Evolutionary conservation across 768 basidiomycete species (phyloP), one percentile per base, ranked within the genome.

Genomic region (Pleurotus citrinopileatus): DNA sequence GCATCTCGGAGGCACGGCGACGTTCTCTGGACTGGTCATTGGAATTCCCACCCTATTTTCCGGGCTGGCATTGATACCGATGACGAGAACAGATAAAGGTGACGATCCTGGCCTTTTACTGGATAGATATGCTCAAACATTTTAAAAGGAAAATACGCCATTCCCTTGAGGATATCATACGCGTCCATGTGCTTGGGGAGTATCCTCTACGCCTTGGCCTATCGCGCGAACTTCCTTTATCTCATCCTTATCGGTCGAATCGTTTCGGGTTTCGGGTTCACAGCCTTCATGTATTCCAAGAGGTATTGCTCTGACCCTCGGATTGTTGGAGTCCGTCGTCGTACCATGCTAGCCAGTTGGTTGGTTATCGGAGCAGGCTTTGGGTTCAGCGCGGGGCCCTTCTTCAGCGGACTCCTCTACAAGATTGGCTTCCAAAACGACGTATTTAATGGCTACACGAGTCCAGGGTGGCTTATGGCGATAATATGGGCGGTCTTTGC

Each of bases 231-330:
- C 61, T 83, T 73, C 63, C 77, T 88, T 9, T 87, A 88, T 64
- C 72, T 88, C 57, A 86, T 87, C 59, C 80, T 89, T 57, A 73
- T 87, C 28, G 85, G 84, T 4, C 83, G 87, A n/a, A 80, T 84
- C 48, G 78, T 87, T 26, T 74, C 71, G 29, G 86, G 86, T 1
- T 60, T 86, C 34, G 77, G 77, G 4, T 86, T 84, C 62, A 77
- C 82, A 2, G 72, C 77, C 23, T 85, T 80, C 72, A 81, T 89
- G 83, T 87, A 86, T 66, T 70, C 67, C 59, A 87, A 86, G 60
- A 76, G 82, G 12, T 88, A 84, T 62, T 88, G 86, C 63, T 78
- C 73, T n/a, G 87, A 88, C 63, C 78, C 82, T 3, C 79, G 80
- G n/a, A 76, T 88, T 52, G 82, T 89, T 15, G 84, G 86, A 23